Evolutionary conservation across 495 filamentous ascomycete species (phyloP), one percentile per base, ranked within the genome.

Genomic region (Penicillium lividum): DNA sequence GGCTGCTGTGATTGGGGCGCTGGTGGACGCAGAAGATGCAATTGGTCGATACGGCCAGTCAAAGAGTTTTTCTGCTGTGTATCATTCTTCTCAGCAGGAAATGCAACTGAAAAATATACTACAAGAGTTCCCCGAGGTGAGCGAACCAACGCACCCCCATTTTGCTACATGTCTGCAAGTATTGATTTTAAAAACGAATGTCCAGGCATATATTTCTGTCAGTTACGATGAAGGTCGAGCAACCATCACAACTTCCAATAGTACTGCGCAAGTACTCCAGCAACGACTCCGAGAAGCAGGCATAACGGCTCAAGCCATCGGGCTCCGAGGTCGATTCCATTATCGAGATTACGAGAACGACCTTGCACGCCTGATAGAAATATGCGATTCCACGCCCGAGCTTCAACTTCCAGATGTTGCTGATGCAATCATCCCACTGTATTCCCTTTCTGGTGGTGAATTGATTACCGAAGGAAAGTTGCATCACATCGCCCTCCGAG

Each of bases 161-260:
- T n/a, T n/a, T n/a, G n/a, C n/a, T n/a, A n/a, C n/a, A n/a, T n/a
- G n/a, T n/a, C n/a, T n/a, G n/a, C n/a, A n/a, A n/a, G n/a, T n/a
- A n/a, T n/a, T n/a, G n/a, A n/a, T n/a, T n/a, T n/a, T n/a, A n/a
- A n/a, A n/a, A n/a, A n/a, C n/a, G n/a, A n/a, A n/a, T 16, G 15
- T 56, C 4, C 13, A 80, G 65, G 72, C 73, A 15, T 82, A 82
- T 44, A 53, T 80, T 11, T 78, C 80, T 2, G 78, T 80, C 7
- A 36, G 51, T 5, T 78, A 71, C 33, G 80, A 82, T 48, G 67
- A 78, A 16, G 62, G 66, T 4, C 63, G 77, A 11, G 76, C 60
- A 5, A 74, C 71, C 0, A 47, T 74, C 33, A 71, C 68, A 15
- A 72, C 67, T 0, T 54, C 68, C 7, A 60, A 58, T 5, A 55